phyloP scores from a whole-genome alignment of 441 rosid species.

The Brassica hybrid region DNA sequence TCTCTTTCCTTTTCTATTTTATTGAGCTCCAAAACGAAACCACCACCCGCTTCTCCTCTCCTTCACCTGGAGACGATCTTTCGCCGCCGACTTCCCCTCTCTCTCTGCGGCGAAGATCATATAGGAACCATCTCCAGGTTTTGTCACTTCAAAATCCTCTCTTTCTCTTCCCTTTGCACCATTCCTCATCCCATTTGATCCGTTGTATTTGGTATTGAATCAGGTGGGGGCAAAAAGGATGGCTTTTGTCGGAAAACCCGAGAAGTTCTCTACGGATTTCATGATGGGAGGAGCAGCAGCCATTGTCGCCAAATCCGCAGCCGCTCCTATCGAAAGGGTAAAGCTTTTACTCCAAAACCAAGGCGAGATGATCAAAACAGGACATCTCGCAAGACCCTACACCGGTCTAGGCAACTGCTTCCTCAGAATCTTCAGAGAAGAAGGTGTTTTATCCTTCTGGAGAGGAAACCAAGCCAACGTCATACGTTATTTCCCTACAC shows the following conservation, averaged over 20 bases:
- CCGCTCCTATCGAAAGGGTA: slow-evolving; percentile 94
- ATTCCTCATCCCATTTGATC: neutral
- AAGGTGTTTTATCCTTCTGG: slow-evolving; percentile 84
- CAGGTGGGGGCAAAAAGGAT: slow-evolving; percentile 13
- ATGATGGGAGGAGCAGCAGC: slow-evolving; percentile 86
- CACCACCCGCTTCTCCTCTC: slow-evolving; percentile 10
- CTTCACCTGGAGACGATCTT: slow-evolving; percentile 9
- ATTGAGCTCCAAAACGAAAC: neutral
- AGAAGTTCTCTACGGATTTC: slow-evolving; percentile 77
- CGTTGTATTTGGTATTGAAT: neutral
- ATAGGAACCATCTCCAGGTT: slow-evolving; percentile 31
- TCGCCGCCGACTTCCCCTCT: slow-evolving; percentile 29
- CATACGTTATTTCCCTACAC: slow-evolving; percentile 82
- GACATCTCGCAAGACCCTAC: slow-evolving; percentile 72
- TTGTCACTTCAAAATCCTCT: neutral
- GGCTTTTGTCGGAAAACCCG: slow-evolving; percentile 51
- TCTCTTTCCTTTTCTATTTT: slow-evolving; percentile 31
- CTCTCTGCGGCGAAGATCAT: slow-evolving; percentile 27
- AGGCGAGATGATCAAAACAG: slow-evolving; percentile 87
- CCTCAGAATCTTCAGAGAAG: slow-evolving; percentile 73
- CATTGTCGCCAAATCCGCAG: slow-evolving; percentile 68
- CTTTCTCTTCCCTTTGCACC: neutral
- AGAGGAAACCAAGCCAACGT: slow-evolving; percentile 89
- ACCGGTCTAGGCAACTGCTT: slow-evolving; percentile 73
- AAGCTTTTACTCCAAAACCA: slow-evolving; percentile 94